Base-by-base conservation (phyloP, 495 filamentous ascomycete species). In the Neurospora sp. region DNA sequence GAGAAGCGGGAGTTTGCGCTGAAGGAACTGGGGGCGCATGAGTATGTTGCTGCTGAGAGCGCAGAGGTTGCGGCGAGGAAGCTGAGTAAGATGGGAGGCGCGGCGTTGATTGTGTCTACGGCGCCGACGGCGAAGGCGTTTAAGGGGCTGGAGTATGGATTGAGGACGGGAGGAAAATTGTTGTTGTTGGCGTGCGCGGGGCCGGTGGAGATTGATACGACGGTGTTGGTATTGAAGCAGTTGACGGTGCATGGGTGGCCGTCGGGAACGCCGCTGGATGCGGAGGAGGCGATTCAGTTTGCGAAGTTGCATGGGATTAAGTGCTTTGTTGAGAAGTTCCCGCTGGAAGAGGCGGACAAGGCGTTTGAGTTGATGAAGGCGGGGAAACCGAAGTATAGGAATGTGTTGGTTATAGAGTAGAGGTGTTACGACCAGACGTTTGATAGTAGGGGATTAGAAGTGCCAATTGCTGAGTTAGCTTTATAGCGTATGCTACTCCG, bases 281-380 rank as follows among this genome's bases (percentile, higher is more conserved):
- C 79, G 5, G 90, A 92, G 81, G 90, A 92, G 77, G 84, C 90
- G 2, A 88, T 92, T 72, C 79, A 73, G 8, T 92, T 92, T 77
- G 83, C 90, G 0, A 73, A 84, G 72, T 73, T 83, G 28, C 83
- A 89, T 43, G 84, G 83, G 9, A 83, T 92, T 39, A 86, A 88
- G 73, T 91, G 88, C 78, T 77, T 90, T 82, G 81, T 92, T 28
- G 86, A 92, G 81, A 88, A 83, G 76, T 90, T 86, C 74, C 84
- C 85, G 21, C 81, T 92, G 10, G 81, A 83, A 6, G 84, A 89
- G 37, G 86, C 80, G 7, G 80, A 86, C 69, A 84, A 86, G 74
- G 87, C 87, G 2, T 85, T 83, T 77, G 81, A 86, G 59, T 77
- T 79, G 39, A 86, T 88, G 82, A 15, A 77, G 24, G 79, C 78